Percentiles rank a stretch among this genome's conserved stretches.
These are phyloP conservation scores for Aspergillus hortae DNA, from an alignment of 2,329 filamentous ascomycete species.

Conservation along the genomic window DNA sequence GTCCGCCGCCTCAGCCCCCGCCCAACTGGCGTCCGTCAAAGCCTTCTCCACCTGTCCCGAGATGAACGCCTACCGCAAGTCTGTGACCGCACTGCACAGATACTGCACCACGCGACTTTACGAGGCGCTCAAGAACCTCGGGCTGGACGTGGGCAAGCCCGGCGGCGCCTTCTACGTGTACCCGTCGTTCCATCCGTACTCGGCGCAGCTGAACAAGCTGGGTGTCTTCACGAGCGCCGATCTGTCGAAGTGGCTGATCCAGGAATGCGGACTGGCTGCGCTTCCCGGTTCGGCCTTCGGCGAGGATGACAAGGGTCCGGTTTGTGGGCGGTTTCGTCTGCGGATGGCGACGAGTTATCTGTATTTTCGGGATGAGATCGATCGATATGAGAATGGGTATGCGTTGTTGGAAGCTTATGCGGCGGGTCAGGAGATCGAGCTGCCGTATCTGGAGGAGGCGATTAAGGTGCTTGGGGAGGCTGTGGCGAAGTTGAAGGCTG, in stretches of 20 bases:
- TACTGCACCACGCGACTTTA: conserved; percentile 3
- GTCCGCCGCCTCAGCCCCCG: neutral
- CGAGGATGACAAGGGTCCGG: conserved; percentile 1
- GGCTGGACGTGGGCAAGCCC: conserved; percentile 1
- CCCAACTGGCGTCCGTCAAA: conserved; percentile 1
- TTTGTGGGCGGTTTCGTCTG: neutral
- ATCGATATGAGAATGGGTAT: conserved; percentile 3
- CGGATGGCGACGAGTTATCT: conserved; percentile 4
- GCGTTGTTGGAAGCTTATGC: conserved; percentile 1
- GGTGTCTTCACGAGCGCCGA: conserved; percentile 1
- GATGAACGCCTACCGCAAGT: conserved; percentile 2
- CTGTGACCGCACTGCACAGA: neutral
- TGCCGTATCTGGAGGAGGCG: conserved; percentile 2
- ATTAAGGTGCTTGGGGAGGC: conserved; percentile 1
- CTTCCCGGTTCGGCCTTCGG: conserved; percentile 1
- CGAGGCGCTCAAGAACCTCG: conserved; percentile 1
- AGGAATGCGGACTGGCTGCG: conserved; percentile 1
- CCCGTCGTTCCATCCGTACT: conserved; percentile 1
- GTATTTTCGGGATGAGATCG: conserved; percentile 2
- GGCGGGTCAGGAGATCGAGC: neutral
- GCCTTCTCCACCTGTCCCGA: conserved; percentile 1
- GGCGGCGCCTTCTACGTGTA: conserved; percentile 3
- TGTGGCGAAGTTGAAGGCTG: neutral
- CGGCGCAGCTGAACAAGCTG: neutral
- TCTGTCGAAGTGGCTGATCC: conserved; percentile 1